Conservation (phyloP, 2,329 filamentous ascomycete species). For the Samsoniella hepiali region DNA sequence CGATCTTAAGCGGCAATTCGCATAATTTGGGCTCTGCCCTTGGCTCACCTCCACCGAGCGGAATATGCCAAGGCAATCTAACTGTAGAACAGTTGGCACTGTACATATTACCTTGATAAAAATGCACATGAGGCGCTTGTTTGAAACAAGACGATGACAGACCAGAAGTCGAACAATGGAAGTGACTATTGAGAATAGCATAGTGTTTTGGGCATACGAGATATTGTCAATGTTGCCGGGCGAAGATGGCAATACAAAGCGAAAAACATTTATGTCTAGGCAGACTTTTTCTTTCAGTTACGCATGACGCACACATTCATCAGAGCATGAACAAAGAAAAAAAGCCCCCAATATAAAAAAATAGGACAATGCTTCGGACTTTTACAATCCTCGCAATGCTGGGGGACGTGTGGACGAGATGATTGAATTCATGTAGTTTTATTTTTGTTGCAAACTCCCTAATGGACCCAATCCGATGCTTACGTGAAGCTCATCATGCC, state of each 20-base stretch:
- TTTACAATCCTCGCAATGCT: neutral
- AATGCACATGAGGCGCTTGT: conserved; percentile 3
- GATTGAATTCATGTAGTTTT: conserved; percentile 14
- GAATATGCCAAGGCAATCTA: neutral
- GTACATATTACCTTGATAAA: conserved; percentile 15
- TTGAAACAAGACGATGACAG: neutral
- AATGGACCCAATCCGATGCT: conserved; percentile 38
- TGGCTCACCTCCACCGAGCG: neutral
- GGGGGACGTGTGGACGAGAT: neutral
- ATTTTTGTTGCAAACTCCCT: conserved; percentile 30
- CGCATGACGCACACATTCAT: conserved; percentile 5
- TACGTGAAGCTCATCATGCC: conserved; percentile 37
- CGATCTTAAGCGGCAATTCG: conserved; percentile 63
- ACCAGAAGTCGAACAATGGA: conserved; percentile 4
- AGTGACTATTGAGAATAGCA: neutral
- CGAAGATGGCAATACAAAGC: neutral
- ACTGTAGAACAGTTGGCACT: conserved; percentile 8
- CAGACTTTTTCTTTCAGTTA: conserved; percentile 7
- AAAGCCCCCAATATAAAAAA: neutral
- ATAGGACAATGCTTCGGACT: neutral
- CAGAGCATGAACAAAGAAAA: neutral
- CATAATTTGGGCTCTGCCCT: conserved; percentile 27
- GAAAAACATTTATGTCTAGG: conserved; percentile 2
- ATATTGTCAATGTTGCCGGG: neutral
- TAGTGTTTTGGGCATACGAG: neutral